A percentile compares a stretch with the other conserved stretches of the same genome.
These are phyloP conservation scores for Stropharia rugosoannulata DNA, from an alignment of 768 basidiomycete species.

Conservation along the genomic window DNA sequence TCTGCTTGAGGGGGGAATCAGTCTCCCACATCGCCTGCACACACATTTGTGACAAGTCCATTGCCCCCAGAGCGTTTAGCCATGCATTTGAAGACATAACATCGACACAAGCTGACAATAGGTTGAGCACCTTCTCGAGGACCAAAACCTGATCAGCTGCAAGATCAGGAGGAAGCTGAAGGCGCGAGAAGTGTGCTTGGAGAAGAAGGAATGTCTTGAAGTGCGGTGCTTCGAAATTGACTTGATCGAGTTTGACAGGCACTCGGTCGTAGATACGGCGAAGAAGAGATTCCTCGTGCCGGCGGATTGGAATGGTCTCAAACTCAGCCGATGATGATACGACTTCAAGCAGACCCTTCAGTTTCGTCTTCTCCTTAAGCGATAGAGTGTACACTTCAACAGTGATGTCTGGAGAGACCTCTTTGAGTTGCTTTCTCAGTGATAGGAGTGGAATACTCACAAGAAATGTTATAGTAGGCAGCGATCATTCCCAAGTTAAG, in stretches of 20 bases:
- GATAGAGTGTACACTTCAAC: conserved; percentile 97
- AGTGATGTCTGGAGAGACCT: conserved; percentile 69
- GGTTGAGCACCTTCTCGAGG: conserved; percentile 86
- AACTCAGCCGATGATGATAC: conserved; percentile 97
- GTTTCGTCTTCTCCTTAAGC: conserved; percentile 92
- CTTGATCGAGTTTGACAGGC: conserved; percentile 85
- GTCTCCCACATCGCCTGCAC: conserved; percentile 98
- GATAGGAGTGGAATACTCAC: conserved; percentile 39
- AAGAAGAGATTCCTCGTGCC: conserved; percentile 85
- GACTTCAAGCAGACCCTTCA: conserved; percentile 95
- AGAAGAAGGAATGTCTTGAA: conserved; percentile 98
- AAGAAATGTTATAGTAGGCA: conserved; percentile 93
- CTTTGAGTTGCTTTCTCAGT: not conserved
- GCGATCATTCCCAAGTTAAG: conserved; percentile 99
- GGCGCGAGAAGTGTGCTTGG: conserved; percentile 94
- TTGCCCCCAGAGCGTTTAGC: conserved; percentile 91
- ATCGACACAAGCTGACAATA: conserved; percentile 93
- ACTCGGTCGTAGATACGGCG: conserved; percentile 94
- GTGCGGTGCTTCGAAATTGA: conserved; percentile 90
- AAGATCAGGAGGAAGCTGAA: conserved; percentile 90
- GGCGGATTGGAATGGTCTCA: conserved; percentile 90
- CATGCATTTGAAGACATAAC: conserved; percentile 98
- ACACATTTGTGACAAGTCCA: conserved; percentile 99
- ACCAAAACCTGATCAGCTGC: conserved; percentile 89
- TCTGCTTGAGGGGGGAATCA: conserved; percentile 92